Percentiles rank a stretch among this genome's conserved stretches.
These are phyloP conservation scores for Flammula alnicola DNA, from an alignment of 1,284 basidiomycete species.

Conservation along the genomic window DNA sequence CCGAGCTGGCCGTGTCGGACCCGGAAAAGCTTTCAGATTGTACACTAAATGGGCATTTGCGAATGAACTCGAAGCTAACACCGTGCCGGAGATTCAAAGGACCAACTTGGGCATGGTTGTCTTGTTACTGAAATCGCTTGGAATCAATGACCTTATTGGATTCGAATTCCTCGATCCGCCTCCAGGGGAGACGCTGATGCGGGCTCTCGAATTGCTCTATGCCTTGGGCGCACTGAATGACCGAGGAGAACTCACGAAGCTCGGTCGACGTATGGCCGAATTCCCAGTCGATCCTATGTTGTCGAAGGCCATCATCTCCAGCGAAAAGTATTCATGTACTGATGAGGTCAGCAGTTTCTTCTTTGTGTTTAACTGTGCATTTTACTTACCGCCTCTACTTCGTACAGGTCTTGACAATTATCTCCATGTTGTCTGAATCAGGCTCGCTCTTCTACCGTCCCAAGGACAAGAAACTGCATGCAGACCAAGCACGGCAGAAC, in stretches of 20 bases:
- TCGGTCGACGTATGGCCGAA: conserved; percentile 97
- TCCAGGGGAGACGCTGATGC: conserved; percentile 97
- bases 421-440: conserved; percentile 97
- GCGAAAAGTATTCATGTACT: conserved; percentile 93
- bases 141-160: conserved; percentile 96
- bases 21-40: conserved; percentile 97
- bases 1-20: conserved; percentile 95
- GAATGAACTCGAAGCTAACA: conserved; percentile 96
- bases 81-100: conserved; percentile 97
- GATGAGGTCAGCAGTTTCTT: conserved; percentile 74
- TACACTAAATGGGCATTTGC: conserved; percentile 97
- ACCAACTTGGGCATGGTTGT: conserved; percentile 98
- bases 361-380: background rate
- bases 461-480: conserved; percentile 96
- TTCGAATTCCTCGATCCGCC: conserved; percentile 99
- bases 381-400: conserved; percentile 6
- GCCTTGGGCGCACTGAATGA: conserved; percentile 97
- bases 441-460: conserved; percentile 95
- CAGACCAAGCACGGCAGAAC: conserved; percentile 96
- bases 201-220: conserved; percentile 92
- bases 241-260: conserved; percentile 93
- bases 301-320: conserved; percentile 94
- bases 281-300: conserved; percentile 99
- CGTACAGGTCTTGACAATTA: conserved; percentile 87
- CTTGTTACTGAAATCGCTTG: conserved; percentile 91